Percentiles rank a stretch among this genome's conserved stretches.
Evolutionary conservation across 116 monocot genomes (phyloP).

Genomic region (Thalassia testudinum): DNA sequence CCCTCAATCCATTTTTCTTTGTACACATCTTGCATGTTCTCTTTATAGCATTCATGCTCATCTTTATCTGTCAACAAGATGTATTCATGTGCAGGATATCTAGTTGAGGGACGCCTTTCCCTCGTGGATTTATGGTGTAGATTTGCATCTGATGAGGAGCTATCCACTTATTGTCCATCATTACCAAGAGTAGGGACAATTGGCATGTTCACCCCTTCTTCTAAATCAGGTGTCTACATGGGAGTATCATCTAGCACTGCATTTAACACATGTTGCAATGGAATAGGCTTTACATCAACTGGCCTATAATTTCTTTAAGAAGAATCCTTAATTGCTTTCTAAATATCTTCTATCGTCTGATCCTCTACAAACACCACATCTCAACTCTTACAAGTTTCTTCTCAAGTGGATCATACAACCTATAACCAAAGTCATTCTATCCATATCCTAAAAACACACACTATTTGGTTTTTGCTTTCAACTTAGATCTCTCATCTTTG

Average conservation of each 20-base stretch:
- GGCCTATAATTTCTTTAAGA: too few relatives aligned
- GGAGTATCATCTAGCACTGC: background rate
- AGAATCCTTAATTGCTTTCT: background rate
- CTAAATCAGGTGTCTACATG: background rate
- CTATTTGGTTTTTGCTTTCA: conserved; percentile 7
- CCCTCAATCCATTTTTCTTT: background rate
- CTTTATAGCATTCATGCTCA: background rate
- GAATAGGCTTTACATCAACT: background rate
- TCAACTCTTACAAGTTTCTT: background rate
- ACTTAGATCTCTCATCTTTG: conserved; percentile 6
- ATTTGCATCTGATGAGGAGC: background rate
- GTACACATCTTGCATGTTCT: background rate
- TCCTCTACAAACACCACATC: conserved; percentile 5
- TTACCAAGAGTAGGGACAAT: too few relatives aligned
- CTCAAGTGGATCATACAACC: conserved; percentile 1
- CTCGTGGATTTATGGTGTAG: background rate
- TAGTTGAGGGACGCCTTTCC: background rate
- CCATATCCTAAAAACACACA: conserved; percentile 8
- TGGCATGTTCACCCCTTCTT: background rate
- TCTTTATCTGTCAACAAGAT: background rate
- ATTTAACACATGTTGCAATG: background rate
- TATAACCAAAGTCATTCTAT: conserved; percentile 10
- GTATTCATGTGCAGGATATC: conserved; percentile 4
- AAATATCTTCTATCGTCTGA: conserved; percentile 3
- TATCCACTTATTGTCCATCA: background rate